Base-by-base conservation (phyloP, 2,329 filamentous ascomycete species). In the Proliferodiscus dingleyae region DNA sequence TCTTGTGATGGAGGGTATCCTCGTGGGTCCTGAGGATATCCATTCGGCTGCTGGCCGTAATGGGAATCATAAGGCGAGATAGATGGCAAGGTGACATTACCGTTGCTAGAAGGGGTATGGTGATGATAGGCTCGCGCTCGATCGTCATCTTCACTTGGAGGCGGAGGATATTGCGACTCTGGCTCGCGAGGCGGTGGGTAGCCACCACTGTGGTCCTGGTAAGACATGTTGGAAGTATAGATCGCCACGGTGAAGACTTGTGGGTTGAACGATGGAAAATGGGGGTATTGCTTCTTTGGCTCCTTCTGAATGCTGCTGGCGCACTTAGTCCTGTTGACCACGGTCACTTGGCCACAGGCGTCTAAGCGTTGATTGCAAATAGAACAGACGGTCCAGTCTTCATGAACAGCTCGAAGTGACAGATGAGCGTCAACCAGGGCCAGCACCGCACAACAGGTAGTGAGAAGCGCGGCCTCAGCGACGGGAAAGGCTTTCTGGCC, bases 121-220 rank as follows among this genome's bases (percentile, higher is more conserved):
- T 60, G 53, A 26, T 63, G 58, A 49, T 61, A 62, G 32, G 55
- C 56, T 50, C 61, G 53, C n/a, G 48, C 42, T 26, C 59, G 59
- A 28, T 63, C 61, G 32, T 62, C 60, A 43, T 63, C 62, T 48
- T 63, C 62, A 15, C 60, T 59, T 30, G 62, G 61, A 11, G 59
- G 61, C 34, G 55, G 53, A 23, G 55, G 53, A 36, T 57, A 57
- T 19, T 54, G 52, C 7, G 52, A 53, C 30, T 53, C 49, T 10
- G 19, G 28, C 16, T 51, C 46, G 24, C 45, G 50, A 10, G 54
- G 52, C 30, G 61, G 57, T 41, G 54, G 58, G 49, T 62, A 60
- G 32, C 55, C 55, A 51, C 59, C 58, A 43, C 49, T 55, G 34
- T 59, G 54, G 42, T 62, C 59, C 37, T 55, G 55, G 42, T 62